Percentiles rank a stretch among this genome's conserved stretches.
phyloP scores from a whole-genome alignment of 192 early-diverging fungal species.

The Gorgonomyces haynaldii region DNA sequence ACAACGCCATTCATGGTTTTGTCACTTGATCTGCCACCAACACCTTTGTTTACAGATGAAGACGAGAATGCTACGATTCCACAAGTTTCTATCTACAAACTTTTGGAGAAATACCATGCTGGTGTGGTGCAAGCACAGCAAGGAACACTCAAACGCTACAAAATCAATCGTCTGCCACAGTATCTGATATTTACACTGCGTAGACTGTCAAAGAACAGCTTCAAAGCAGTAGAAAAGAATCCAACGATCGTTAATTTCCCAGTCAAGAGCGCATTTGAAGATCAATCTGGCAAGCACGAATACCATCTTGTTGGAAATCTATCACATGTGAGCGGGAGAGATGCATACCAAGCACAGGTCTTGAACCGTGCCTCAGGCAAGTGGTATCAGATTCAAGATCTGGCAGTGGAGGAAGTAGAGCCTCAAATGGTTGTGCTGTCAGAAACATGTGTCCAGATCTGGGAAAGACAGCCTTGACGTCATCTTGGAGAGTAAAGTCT shows the following conservation, averaged over 20 bases:
- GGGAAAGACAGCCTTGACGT: conserved; percentile 14
- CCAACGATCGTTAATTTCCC: conserved; percentile 95
- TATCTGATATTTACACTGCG: conserved; percentile 88
- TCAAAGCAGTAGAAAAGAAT: conserved; percentile 81
- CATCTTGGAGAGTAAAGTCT: no score
- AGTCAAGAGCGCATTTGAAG: conserved; percentile 52
- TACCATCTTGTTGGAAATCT: conserved; percentile 91
- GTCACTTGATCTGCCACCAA: conserved; percentile 78
- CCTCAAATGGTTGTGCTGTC: conserved; percentile 90
- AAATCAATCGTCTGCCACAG: conserved; percentile 61
- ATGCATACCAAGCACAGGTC: conserved; percentile 76
- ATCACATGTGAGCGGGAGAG: conserved; percentile 72
- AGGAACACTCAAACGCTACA: conserved; percentile 55
- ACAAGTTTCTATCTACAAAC: conserved; percentile 71
- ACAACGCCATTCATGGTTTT: conserved; percentile 77
- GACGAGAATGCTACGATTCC: conserved; percentile 79
- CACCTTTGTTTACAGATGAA: conserved; percentile 83
- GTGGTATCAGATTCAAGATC: conserved; percentile 93
- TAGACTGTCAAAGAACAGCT: conserved; percentile 77
- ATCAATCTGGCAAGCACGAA: conserved; percentile 14
- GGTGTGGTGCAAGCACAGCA: conserved; percentile 42
- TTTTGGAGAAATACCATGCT: conserved; percentile 81
- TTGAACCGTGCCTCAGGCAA: conserved; percentile 65
- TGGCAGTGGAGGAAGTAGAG: conserved; percentile 82
- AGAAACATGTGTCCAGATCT: conserved; percentile 84